Evolutionary conservation across 495 filamentous ascomycete species (phyloP).

Genomic region (Aspergillus nidulans): DNA sequence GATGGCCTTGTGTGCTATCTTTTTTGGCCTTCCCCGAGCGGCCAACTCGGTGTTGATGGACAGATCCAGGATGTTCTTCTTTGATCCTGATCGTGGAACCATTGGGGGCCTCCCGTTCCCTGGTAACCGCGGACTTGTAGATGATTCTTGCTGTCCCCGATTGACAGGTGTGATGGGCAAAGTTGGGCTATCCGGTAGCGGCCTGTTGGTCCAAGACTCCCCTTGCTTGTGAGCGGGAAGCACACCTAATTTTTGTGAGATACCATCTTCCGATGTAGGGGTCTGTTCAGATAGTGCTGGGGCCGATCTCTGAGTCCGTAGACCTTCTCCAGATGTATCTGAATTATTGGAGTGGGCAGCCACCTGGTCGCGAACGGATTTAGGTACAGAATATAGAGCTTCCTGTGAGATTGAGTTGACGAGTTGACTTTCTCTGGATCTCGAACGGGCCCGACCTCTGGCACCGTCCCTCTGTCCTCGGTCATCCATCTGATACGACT

Average conservation of each 20-base stretch:
- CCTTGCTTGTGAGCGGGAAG: conserved; percentile 39
- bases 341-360: conserved; percentile 2
- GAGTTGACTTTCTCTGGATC: conserved; percentile 2
- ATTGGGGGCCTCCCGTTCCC: background rate
- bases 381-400: background rate
- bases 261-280: conserved; percentile 10
- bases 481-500: conserved; percentile 12
- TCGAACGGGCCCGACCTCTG: conserved; percentile 4
- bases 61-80: conserved; percentile 41
- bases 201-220: conserved; percentile 33
- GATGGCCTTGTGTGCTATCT: conserved; percentile 38
- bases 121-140: background rate
- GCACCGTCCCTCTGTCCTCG: background rate
- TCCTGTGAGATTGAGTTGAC: conserved; percentile 9
- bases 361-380: conserved; percentile 6
- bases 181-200: conserved; percentile 41
- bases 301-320: conserved; percentile 31
- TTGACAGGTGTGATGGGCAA: conserved; percentile 21
- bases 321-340: background rate
- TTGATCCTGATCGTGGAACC: conserved; percentile 19
- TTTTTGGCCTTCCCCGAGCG: conserved; percentile 21
- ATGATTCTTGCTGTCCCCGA: conserved; percentile 7
- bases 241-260: conserved; percentile 26
- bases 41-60: conserved; percentile 43
- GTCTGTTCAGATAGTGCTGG: conserved; percentile 25